Percentiles rank a stretch among this genome's conserved stretches.
Conservation (phyloP, 2,329 filamentous ascomycete species). For the Neofusicoccum sp. region DNA sequence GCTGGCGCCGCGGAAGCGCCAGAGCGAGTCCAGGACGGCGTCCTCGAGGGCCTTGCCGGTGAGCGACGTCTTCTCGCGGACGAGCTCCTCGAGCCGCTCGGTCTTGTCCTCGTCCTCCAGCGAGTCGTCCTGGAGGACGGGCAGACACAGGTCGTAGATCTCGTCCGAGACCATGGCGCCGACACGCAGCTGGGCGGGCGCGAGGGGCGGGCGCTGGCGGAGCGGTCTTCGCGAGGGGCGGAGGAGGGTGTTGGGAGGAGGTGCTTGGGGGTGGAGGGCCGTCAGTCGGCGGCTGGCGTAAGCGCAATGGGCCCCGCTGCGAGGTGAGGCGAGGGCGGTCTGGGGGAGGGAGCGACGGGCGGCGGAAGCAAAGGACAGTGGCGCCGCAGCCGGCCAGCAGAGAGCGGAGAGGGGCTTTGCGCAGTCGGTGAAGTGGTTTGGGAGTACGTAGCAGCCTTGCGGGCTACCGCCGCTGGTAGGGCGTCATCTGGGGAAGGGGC, state of each 20-base stretch:
- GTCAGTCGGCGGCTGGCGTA: conserved; percentile 17
- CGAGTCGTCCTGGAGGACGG: conserved; percentile 75
- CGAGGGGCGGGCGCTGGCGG: not conserved
- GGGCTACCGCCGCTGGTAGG: not conserved
- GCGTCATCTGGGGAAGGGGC: not conserved
- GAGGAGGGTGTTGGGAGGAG: not conserved
- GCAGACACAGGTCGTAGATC: conserved; percentile 86
- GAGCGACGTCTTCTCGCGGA: conserved; percentile 75
- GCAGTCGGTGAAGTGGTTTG: conserved; percentile 9
- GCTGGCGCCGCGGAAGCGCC: conserved; percentile 70
- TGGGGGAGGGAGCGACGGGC: not conserved
- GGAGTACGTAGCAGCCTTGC: conserved; percentile 1
- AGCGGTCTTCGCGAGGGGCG: not conserved
- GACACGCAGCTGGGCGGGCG: not conserved
- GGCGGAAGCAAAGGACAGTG: conserved; percentile 5
- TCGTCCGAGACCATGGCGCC: conserved; percentile 81
- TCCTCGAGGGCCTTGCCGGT: conserved; percentile 80
- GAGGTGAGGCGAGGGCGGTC: conserved; percentile 11
- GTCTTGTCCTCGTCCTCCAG: conserved; percentile 95
- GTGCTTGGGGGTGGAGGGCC: conserved; percentile 11
- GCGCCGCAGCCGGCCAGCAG: conserved; percentile 2
- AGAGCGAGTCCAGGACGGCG: conserved; percentile 83
- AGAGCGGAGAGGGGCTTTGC: conserved; percentile 7
- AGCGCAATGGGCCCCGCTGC: conserved; percentile 12
- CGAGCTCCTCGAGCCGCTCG: conserved; percentile 81